Percentiles rank a stretch among this genome's conserved stretches.
These are phyloP conservation scores for Colletotrichum echinochloae DNA, from an alignment of 2,329 filamentous ascomycete genomes.

Conservation along the genomic window DNA sequence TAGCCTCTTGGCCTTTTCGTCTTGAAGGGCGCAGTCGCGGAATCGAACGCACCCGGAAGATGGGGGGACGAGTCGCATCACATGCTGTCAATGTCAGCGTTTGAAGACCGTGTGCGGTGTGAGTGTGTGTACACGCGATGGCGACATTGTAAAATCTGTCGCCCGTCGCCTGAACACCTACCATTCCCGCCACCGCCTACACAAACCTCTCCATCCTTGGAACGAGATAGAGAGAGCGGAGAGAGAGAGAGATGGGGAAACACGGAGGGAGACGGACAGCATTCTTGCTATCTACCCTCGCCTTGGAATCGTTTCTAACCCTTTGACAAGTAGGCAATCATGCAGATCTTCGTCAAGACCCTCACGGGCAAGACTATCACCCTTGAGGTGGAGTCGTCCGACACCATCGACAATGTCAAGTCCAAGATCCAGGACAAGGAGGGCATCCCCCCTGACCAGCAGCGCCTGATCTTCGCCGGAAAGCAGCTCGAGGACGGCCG, in stretches of 20 bases:
- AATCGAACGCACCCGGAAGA: slow-evolving; percentile 27
- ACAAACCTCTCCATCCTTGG: neutral
- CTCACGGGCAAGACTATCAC: slow-evolving; percentile 99
- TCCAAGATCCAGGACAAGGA: slow-evolving; percentile 99
- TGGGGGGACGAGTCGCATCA: neutral
- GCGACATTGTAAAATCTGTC: slow-evolving; percentile 23
- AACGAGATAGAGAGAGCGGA: neutral
- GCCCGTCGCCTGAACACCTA: neutral
- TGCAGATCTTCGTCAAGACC: slow-evolving; percentile 85
- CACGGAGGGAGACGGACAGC: slow-evolving; percentile 18
- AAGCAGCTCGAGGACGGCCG: slow-evolving; percentile 99
- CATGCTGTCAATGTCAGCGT: neutral
- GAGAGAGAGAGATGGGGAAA: neutral
- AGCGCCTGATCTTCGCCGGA: slow-evolving; percentile 99
- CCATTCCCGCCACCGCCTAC: neutral
- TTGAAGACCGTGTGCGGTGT: slow-evolving; percentile 1
- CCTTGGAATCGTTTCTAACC: slow-evolving; percentile 52
- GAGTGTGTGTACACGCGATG: neutral
- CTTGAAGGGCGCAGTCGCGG: slow-evolving; percentile 31
- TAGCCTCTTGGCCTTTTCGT: neutral
- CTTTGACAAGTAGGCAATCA: slow-evolving; percentile 68
- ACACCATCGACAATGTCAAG: slow-evolving; percentile 99
- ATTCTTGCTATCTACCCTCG: slow-evolving; percentile 9
- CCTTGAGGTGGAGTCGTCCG: slow-evolving; percentile 99
- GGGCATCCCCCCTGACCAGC: slow-evolving; percentile 98